Base-by-base conservation (phyloP, 2,329 filamentous ascomycete species). In the Talaromyces piceae region DNA sequence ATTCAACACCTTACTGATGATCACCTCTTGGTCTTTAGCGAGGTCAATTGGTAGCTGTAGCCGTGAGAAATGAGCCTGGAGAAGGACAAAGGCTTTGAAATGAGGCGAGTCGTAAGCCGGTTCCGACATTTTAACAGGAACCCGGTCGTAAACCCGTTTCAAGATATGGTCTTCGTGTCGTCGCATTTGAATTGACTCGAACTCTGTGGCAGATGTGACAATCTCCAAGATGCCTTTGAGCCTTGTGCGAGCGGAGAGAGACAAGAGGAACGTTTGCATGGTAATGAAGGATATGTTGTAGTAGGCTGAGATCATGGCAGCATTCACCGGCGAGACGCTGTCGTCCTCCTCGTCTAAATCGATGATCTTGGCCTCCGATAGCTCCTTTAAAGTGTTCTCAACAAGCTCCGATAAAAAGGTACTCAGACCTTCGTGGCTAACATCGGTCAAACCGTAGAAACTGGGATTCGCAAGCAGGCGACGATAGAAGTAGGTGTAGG, bases 281-380 rank as follows among this genome's bases (percentile, higher is more conserved):
- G 93, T 98, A 68, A 95, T 88, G 73, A 96, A 97, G 5, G 91
- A 96, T 64, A 98, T 95, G 71, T 96, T 97, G 79, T 98, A 98
- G 77, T 98, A 97, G 1, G 93, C 90, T 8, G 88, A 90, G 64
- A 98, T 97, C 88, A 96, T 96, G 59, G 93, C 93, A 2, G 91
- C 87, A 68, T 98, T 97, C 61, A 95, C 81, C 12, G 93, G 91
- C 16, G 87, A 81, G 41, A 97, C 85, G 1, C 84, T 84, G 61
- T 95, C 91, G 64, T 97, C 91, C 46, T 94, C 90, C 64, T 95
- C 91, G 58, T 97, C 91, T 45, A 95, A 81, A 61, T 97, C 91
- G 59, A 98, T 90, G 57, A 98, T 91, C 77, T 94, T 95, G 30
- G 90, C 91, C 61, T 97, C 91, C 7, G 84, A 78, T 52, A 98